A percentile compares a stretch with the other conserved stretches of the same genome.
phyloP scores from a whole-genome alignment of 208 protist species.

The Tritrichomonas foetus region DNA sequence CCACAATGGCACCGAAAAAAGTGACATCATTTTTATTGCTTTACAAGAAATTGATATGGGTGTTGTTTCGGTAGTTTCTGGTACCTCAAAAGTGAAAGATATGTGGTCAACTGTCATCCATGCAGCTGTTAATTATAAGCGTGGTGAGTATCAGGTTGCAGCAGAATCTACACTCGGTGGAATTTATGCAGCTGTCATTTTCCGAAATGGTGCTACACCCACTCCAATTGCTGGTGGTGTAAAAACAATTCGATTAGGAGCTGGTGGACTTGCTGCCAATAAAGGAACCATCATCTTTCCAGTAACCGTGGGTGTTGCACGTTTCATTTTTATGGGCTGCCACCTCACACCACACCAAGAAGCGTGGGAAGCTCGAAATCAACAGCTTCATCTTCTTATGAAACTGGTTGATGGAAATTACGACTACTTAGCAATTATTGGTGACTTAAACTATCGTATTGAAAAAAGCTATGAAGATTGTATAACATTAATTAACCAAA shows the following conservation, averaged over 20 bases:
- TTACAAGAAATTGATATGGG: constrained; percentile 38
- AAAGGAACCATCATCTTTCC: neutral
- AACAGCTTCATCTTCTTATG: neutral
- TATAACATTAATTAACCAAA: neutral
- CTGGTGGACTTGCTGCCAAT: constrained; percentile 23
- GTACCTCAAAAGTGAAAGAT: neutral
- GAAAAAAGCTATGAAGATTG: neutral
- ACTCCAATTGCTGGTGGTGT: neutral
- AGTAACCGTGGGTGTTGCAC: neutral
- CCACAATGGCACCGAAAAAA: neutral
- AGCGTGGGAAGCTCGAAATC: neutral
- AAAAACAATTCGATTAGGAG: constrained; percentile 22
- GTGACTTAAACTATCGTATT: neutral
- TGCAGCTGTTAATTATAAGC: neutral
- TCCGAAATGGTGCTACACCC: neutral
- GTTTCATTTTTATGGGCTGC: neutral
- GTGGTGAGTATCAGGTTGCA: neutral
- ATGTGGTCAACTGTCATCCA: neutral
- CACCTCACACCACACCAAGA: neutral
- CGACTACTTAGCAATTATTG: neutral
- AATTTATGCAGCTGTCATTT: neutral
- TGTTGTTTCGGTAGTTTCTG: neutral
- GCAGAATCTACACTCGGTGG: neutral
- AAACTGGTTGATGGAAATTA: neutral
- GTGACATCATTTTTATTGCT: constrained; percentile 21